These are phyloP conservation scores for Dioscorea cayenensis DNA, from an alignment of 116 monocot species.

Conservation along the genomic window DNA sequence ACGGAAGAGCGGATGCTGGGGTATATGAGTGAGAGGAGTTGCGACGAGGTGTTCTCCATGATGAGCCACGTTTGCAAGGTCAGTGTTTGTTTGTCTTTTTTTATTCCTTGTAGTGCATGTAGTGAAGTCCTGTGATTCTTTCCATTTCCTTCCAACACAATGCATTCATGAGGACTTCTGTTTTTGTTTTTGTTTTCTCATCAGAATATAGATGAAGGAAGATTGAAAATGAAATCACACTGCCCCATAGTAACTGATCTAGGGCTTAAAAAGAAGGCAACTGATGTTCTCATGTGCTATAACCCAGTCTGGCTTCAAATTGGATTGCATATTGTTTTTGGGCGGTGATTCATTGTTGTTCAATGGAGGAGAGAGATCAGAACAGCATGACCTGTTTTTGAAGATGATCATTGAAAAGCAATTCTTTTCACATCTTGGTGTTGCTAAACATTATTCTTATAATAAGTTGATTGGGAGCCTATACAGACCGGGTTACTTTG, in stretches of 20 bases:
- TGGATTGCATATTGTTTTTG: slow-evolving; percentile 57
- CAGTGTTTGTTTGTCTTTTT: not conserved
- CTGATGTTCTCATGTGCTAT: slow-evolving; percentile 40
- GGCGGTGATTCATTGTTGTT: slow-evolving; percentile 51
- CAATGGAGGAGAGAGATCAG: slow-evolving; percentile 13
- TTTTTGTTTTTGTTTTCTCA: not conserved
- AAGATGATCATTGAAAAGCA: slow-evolving; percentile 51
- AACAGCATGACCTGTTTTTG: slow-evolving; percentile 26
- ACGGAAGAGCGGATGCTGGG: slow-evolving; percentile 36
- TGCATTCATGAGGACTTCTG: not conserved
- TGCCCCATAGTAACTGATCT: slow-evolving; percentile 64
- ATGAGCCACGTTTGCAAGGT: slow-evolving; percentile 61
- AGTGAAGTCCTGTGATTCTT: not conserved
- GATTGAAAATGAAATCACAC: slow-evolving; percentile 57
- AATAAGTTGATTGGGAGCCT: slow-evolving; percentile 50
- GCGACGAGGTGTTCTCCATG: slow-evolving; percentile 41
- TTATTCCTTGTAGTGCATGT: not conserved
- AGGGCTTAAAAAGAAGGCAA: slow-evolving; percentile 41
- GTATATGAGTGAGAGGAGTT: slow-evolving; percentile 33
- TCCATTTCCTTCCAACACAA: not conserved
- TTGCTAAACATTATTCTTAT: slow-evolving; percentile 36
- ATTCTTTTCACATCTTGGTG: slow-evolving; percentile 31
- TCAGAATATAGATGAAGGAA: slow-evolving; percentile 66
- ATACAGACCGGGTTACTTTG: slow-evolving; percentile 47
- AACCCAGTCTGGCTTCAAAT: slow-evolving; percentile 48